Evolutionary conservation across 176 grass and related monocot genomes (phyloP).

Genomic region (Triticum timopheevii): DNA sequence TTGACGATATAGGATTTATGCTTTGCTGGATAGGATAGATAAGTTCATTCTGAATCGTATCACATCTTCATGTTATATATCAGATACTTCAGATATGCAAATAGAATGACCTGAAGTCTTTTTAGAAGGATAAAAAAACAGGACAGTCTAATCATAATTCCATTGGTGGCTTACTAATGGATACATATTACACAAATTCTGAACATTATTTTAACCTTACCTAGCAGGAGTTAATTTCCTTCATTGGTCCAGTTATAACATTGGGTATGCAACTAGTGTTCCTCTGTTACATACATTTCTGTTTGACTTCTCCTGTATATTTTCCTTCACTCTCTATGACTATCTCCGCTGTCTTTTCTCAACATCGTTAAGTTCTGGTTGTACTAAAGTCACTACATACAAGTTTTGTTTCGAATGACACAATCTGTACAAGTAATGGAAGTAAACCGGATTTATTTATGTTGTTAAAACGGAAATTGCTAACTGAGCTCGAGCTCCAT

Average conservation of each 20-base stretch:
- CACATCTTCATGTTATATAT: conserved; percentile 15
- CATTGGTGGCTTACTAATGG: neutral
- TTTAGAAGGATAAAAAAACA: neutral
- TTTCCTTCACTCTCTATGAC: neutral
- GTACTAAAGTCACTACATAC: neutral
- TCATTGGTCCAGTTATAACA: neutral
- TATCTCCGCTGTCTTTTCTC: neutral
- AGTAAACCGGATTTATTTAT: neutral
- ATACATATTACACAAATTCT: neutral
- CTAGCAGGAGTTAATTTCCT: neutral
- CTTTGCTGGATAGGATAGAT: neutral
- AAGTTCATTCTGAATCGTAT: neutral
- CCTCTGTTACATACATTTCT: conserved; percentile 1
- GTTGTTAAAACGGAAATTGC: neutral
- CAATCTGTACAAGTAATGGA: neutral
- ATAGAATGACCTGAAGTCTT: conserved; percentile 4
- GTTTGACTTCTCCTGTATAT: neutral
- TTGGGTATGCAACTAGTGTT: neutral
- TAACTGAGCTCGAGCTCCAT: too few species aligned
- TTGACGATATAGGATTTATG: neutral
- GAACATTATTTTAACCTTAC: neutral
- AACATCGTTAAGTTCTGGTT: neutral
- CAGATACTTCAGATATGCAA: neutral
- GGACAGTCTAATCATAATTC: neutral
- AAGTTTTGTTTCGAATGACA: neutral